phyloP scores from a whole-genome alignment of 805 yeast genomes.

The Ogataea nitratoaversa region DNA sequence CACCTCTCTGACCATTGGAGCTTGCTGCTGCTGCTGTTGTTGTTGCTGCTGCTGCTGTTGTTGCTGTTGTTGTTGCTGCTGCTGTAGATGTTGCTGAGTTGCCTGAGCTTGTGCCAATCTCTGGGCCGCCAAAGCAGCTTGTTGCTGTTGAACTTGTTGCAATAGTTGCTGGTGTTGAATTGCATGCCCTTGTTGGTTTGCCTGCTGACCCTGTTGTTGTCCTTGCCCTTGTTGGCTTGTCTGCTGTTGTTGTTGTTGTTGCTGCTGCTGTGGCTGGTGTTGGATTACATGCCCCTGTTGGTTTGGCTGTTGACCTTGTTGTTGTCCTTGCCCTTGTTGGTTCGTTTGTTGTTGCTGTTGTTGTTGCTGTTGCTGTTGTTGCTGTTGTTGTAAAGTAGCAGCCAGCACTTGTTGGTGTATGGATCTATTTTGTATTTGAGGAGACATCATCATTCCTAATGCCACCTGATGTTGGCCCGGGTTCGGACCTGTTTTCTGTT shows the following conservation, averaged over 20 bases:
- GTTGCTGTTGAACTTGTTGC: slow-evolving; percentile 22
- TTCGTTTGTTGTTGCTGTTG: slow-evolving; percentile 9
- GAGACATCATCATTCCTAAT: slow-evolving; percentile 31
- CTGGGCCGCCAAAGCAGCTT: slow-evolving; percentile 24
- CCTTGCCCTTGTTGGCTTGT: not conserved
- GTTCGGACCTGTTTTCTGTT: slow-evolving; percentile 14
- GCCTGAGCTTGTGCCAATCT: slow-evolving; percentile 17
- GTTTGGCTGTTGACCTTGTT: too few species aligned
- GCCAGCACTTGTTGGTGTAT: slow-evolving; percentile 28
- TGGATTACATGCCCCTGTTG: too few species aligned
- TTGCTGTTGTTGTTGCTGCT: slow-evolving; percentile 22
- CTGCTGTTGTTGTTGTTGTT: slow-evolving; percentile 9
- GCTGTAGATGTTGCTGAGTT: slow-evolving; percentile 14
- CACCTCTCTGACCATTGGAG: slow-evolving; percentile 61
- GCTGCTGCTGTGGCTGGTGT: slow-evolving; percentile 11
- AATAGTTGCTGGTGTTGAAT: slow-evolving; percentile 17
- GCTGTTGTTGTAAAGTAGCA: slow-evolving; percentile 22
- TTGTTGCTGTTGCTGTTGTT: slow-evolving; percentile 8
- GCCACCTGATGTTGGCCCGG: slow-evolving; percentile 19
- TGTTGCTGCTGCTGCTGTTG: slow-evolving; percentile 17
- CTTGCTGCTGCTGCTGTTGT: slow-evolving; percentile 5
- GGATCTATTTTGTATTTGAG: slow-evolving; percentile 30
- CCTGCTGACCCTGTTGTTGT: too few species aligned
- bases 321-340: slow-evolving; percentile 1
- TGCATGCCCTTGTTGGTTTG: too few species aligned